Percentiles rank a stretch among this genome's conserved stretches.
Evolutionary conservation across 495 filamentous ascomycete genomes (phyloP).

Genomic region (Astrocystis sublimbata): DNA sequence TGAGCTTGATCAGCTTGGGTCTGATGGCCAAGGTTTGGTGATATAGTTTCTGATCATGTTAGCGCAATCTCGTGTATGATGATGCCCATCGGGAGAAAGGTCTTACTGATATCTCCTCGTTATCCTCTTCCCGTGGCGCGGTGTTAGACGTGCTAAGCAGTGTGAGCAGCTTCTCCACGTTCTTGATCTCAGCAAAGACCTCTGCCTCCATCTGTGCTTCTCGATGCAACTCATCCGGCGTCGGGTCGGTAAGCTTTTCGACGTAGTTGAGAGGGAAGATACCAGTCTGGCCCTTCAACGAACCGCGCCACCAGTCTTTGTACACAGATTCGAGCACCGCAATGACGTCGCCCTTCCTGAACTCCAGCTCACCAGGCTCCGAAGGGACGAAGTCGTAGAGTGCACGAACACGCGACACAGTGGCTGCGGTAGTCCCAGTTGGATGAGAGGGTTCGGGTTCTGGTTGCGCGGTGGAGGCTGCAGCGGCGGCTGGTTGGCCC

Average conservation of each 20-base stretch:
- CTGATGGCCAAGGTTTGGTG: slow-evolving; percentile 92
- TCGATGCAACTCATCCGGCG: slow-evolving; percentile 87
- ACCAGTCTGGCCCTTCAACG: slow-evolving; percentile 87
- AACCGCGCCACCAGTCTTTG: slow-evolving; percentile 99
- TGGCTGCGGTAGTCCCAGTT: slow-evolving; percentile 86
- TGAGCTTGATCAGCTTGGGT: slow-evolving; percentile 95
- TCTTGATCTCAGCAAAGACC: slow-evolving; percentile 98
- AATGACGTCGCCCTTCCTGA: slow-evolving; percentile 95
- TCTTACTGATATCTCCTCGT: slow-evolving; percentile 85
- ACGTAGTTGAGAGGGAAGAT: slow-evolving; percentile 99
- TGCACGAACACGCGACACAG: slow-evolving; percentile 90
- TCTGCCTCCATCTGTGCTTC: slow-evolving; percentile 98
- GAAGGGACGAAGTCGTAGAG: slow-evolving; percentile 94
- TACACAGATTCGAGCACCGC: slow-evolving; percentile 96
- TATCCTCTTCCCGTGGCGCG: slow-evolving; percentile 81
- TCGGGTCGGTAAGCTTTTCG: slow-evolving; percentile 93
- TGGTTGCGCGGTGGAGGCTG: slow-evolving; percentile 24
- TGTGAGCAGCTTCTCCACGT: slow-evolving; percentile 94
- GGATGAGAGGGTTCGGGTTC: slow-evolving; percentile 41
- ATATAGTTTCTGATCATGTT: slow-evolving; percentile 67
- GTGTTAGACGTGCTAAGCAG: slow-evolving; percentile 92
- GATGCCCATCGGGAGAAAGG: background rate
- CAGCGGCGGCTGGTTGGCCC: slow-evolving; percentile 24
- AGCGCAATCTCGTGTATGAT: background rate
- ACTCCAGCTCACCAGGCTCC: slow-evolving; percentile 91